These are phyloP conservation scores for Paraglomus occultum DNA, from an alignment of 192 early-diverging fungal genomes.

Conservation along the genomic window DNA sequence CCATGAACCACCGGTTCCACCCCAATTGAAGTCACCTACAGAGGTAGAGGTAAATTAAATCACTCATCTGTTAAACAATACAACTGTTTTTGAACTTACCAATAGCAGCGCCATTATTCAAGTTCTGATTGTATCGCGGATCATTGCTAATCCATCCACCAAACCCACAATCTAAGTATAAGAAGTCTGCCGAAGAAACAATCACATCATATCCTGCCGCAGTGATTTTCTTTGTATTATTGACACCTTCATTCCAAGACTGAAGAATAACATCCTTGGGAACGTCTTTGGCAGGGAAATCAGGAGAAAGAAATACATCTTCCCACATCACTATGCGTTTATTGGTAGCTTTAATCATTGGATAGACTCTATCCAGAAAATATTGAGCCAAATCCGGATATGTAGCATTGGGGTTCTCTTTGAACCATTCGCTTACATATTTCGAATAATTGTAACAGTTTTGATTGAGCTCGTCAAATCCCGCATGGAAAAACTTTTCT, in stretches of 20 bases:
- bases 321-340: conserved; percentile 75
- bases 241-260: conserved; percentile 59
- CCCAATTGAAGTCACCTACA: conserved; percentile 44
- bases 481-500: conserved; percentile 73
- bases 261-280: conserved; percentile 64
- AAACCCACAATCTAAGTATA: conserved; percentile 75
- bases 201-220: conserved; percentile 62
- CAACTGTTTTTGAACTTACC: conserved; percentile 34
- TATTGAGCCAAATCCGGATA: conserved; percentile 46
- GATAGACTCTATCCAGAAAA: conserved; percentile 56
- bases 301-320: conserved; percentile 47
- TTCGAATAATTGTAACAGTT: conserved; percentile 64
- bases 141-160: conserved; percentile 68
- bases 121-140: conserved; percentile 47
- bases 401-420: conserved; percentile 33
- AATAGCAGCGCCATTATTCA: conserved; percentile 33
- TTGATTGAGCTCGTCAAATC: conserved; percentile 70
- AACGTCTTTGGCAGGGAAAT: conserved; percentile 48
- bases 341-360: conserved; percentile 36
- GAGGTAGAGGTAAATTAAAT: neutral
- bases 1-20: conserved; percentile 59
- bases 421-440: conserved; percentile 42
- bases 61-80: conserved; percentile 30
- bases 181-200: conserved; percentile 58
- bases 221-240: conserved; percentile 53